Percentiles rank a stretch among this genome's conserved stretches.
Evolutionary conservation across 2,329 filamentous ascomycete species (phyloP).

Genomic region (Sodiomyces alkalinus): DNA sequence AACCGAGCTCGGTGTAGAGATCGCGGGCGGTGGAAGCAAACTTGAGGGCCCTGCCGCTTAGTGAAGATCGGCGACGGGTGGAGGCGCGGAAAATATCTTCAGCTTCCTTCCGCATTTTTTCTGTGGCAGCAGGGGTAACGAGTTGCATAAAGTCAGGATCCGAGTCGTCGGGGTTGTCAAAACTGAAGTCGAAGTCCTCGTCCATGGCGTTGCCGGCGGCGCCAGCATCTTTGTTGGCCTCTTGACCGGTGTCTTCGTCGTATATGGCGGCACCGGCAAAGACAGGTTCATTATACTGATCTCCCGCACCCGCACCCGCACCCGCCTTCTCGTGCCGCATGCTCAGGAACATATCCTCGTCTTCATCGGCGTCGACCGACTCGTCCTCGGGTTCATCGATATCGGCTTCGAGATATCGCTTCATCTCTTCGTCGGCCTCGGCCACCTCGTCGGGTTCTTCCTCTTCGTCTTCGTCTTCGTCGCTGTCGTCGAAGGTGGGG

Average conservation of each 20-base stretch:
- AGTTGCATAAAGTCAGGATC: constrained; percentile 39
- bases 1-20: constrained; percentile 41
- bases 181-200: constrained; percentile 19
- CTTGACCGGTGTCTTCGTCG: constrained; percentile 16
- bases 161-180: constrained; percentile 3
- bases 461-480: constrained; percentile 18
- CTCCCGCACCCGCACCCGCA: constrained; percentile 18
- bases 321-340: constrained; percentile 21
- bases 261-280: constrained; percentile 8
- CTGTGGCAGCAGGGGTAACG: constrained; percentile 37
- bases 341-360: constrained; percentile 12
- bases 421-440: constrained; percentile 18
- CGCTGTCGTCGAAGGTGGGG: constrained; percentile 15
- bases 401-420: constrained; percentile 19
- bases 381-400: constrained; percentile 20
- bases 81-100: constrained; percentile 40
- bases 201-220: constrained; percentile 27
- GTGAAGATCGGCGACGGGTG: constrained; percentile 25
- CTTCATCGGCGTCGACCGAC: constrained; percentile 17
- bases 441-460: constrained; percentile 15
- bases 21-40: constrained; percentile 60
- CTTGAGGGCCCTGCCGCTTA: constrained; percentile 37
- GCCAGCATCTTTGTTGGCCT: constrained; percentile 22
- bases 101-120: constrained; percentile 37
- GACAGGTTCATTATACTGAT: too few species aligned